Evolutionary conservation across 2,329 filamentous ascomycete genomes (phyloP).

Genomic region (Gaeumannomyces tritici): DNA sequence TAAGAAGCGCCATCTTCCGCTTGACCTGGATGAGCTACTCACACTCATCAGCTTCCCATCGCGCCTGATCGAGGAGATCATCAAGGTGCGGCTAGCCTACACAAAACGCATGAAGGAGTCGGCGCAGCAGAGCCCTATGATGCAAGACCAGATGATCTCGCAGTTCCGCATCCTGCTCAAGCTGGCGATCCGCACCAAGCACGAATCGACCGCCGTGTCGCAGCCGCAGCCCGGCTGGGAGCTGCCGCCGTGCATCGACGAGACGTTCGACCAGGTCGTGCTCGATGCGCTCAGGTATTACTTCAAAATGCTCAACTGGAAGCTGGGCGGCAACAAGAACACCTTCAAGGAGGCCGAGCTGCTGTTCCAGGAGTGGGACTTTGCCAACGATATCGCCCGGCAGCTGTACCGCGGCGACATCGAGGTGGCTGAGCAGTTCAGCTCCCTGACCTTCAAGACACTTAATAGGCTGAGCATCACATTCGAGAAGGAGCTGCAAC

Average conservation of each 20-base stretch:
- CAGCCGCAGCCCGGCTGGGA: slow-evolving; percentile 90
- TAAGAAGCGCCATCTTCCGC: slow-evolving; percentile 79
- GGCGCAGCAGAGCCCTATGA: slow-evolving; percentile 81
- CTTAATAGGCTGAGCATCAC: slow-evolving; percentile 79
- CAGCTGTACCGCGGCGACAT: slow-evolving; percentile 90
- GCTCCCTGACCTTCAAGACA: slow-evolving; percentile 85
- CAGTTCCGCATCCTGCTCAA: slow-evolving; percentile 92
- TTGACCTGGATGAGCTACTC: slow-evolving; percentile 92
- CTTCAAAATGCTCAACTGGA: slow-evolving; percentile 98
- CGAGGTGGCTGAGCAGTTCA: slow-evolving; percentile 96
- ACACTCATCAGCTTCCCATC: slow-evolving; percentile 97
- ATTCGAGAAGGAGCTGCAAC: slow-evolving; percentile 84
- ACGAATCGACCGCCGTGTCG: slow-evolving; percentile 75
- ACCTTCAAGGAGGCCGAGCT: slow-evolving; percentile 99
- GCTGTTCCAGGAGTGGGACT: slow-evolving; percentile 95
- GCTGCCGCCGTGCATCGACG: slow-evolving; percentile 88
- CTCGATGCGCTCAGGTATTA: slow-evolving; percentile 94
- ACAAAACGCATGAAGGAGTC: slow-evolving; percentile 94
- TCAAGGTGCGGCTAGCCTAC: slow-evolving; percentile 81
- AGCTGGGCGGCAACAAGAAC: slow-evolving; percentile 93
- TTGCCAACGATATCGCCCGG: slow-evolving; percentile 85
- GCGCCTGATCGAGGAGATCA: slow-evolving; percentile 91
- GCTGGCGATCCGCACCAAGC: slow-evolving; percentile 86
- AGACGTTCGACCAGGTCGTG: slow-evolving; percentile 87
- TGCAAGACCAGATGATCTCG: slow-evolving; percentile 95